Base-by-base conservation (phyloP, 805 yeast genomes). In the Barnettozyma sp. region DNA sequence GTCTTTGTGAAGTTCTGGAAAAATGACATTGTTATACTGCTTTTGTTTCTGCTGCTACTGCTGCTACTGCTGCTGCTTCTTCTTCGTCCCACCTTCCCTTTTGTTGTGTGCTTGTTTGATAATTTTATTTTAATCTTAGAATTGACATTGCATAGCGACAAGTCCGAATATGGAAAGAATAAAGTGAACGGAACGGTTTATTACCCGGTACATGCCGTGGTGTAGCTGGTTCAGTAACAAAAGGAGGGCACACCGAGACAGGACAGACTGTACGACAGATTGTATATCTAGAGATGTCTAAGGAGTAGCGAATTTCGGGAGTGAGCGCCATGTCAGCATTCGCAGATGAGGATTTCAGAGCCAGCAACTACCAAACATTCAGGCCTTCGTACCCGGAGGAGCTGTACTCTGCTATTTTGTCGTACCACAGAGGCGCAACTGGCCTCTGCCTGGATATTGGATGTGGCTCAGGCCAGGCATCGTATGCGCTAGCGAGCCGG, bases 391-490 rank as follows among this genome's bases (percentile, higher is more conserved):
- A 85, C 46, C 84, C 87, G 0, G 49, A 46, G 4, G 44, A 52
- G 5, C 67, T 81, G 35, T 78, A 67, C 48, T 50, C 64, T 1
- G 52, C 55, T 21, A 43, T 80, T 17, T 29, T 55, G 7, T 38
- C 44, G 1, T 76, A 67, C 49, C 77, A 73, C 50, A 51, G 52
- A 12, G 58, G 69, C 45, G 37, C 56, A 44, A 42, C 49, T 2
- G 35, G 52, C 1, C 41, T 63, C n/a, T 71, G 76, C 3, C 52
- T 83, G 10, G 95, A 86, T 58, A 59, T 80, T 4, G 94, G 92
- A 0, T 80, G 87, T 55, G 94, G 94, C 1, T 73, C 92, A 0
- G 94, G 94, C 0, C 76, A 76, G 42, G 90, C 80, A 2, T 70
- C 88, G 0, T 63, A 69, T 39, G 73, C 75, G 27, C 50, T 79